These are phyloP conservation scores for Leccinellum albellum DNA, from an alignment of 768 basidiomycete species.

Conservation along the genomic window DNA sequence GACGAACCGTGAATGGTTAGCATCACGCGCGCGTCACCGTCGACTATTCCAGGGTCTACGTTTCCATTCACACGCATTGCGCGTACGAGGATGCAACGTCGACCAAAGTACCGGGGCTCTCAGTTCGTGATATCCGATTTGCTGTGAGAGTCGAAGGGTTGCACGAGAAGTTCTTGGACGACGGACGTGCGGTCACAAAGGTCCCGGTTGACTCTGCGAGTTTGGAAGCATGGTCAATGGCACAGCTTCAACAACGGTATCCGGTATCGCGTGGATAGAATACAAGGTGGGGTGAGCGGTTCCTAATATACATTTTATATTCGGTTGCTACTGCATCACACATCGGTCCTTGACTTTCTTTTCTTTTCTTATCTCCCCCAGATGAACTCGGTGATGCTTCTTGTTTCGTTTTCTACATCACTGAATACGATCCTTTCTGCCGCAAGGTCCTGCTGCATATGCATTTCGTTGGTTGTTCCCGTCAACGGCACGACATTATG, in stretches of 20 bases:
- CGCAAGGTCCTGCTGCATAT: slow-evolving; percentile 65
- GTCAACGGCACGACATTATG: slow-evolving; percentile 69
- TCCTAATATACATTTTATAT: background rate
- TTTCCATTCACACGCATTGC: slow-evolving; percentile 27
- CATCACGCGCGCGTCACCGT: slow-evolving; percentile 32
- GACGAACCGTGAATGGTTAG: slow-evolving; percentile 10
- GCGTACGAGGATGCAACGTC: slow-evolving; percentile 18
- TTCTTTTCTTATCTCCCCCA: slow-evolving; percentile 20
- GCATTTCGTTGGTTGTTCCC: slow-evolving; percentile 64
- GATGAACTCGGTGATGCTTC: slow-evolving; percentile 26
- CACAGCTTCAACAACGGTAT: slow-evolving; percentile 23
- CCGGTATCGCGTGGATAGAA: background rate
- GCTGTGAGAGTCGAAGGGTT: slow-evolving; percentile 41
- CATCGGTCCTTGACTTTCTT: background rate
- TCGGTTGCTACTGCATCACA: slow-evolving; percentile 3
- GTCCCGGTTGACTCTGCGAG: slow-evolving; percentile 9
- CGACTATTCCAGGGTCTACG: slow-evolving; percentile 20
- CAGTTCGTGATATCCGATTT: slow-evolving; percentile 48
- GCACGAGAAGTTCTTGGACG: slow-evolving; percentile 23
- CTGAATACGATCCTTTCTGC: slow-evolving; percentile 37
- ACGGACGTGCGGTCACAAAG: slow-evolving; percentile 21
- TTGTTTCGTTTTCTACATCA: slow-evolving; percentile 25
- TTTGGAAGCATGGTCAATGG: slow-evolving; percentile 24
- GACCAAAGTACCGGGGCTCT: slow-evolving; percentile 39
- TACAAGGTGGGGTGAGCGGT: background rate